Percentiles rank a stretch among this genome's conserved stretches.
These are phyloP conservation scores for Phialemoniopsis sp. DNA, from an alignment of 2,329 filamentous ascomycete genomes.

Conservation along the genomic window DNA sequence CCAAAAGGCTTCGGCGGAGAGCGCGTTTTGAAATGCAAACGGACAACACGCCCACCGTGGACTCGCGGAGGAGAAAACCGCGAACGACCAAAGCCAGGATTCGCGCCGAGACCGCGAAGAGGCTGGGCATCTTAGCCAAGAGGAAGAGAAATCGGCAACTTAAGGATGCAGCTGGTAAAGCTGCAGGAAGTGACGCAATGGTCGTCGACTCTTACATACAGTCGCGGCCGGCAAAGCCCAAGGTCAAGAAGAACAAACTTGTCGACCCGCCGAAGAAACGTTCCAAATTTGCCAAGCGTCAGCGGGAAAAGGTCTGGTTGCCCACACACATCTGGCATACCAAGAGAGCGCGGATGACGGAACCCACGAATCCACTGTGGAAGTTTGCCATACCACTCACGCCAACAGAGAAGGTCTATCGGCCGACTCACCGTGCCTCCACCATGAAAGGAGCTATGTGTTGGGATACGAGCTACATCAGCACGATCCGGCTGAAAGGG, in stretches of 20 bases:
- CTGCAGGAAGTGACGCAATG: constrained; percentile 11
- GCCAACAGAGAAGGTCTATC: constrained; percentile 85
- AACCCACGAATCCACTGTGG: constrained; percentile 78
- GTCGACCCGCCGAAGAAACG: constrained; percentile 53
- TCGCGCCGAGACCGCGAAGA: constrained; percentile 72
- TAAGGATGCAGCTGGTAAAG: constrained; percentile 22
- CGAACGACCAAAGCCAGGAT: constrained; percentile 54
- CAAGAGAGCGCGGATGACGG: constrained; percentile 86
- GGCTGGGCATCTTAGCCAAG: constrained; percentile 59
- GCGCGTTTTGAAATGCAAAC: constrained; percentile 75
- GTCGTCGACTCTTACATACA: constrained; percentile 20
- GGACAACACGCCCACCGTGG: constrained; percentile 85
- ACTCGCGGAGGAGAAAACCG: constrained; percentile 56
- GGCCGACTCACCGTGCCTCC: constrained; percentile 78
- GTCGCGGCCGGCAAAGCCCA: constrained; percentile 49
- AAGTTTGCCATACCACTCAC: constrained; percentile 81
- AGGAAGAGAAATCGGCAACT: constrained; percentile 44
- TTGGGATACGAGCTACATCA: constrained; percentile 95
- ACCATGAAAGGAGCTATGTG: constrained; percentile 72
- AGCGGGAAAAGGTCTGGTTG: constrained; percentile 86
- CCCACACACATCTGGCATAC: constrained; percentile 93
- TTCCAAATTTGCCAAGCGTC: constrained; percentile 77
- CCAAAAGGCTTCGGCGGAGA: constrained; percentile 66
- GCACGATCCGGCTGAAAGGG: constrained; percentile 77
- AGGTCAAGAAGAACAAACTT: constrained; percentile 66